A percentile compares a stretch with the other conserved stretches of the same genome.
phyloP scores from a whole-genome alignment of 2,329 filamentous ascomycete genomes.

The Alternaria triticimaculans region DNA sequence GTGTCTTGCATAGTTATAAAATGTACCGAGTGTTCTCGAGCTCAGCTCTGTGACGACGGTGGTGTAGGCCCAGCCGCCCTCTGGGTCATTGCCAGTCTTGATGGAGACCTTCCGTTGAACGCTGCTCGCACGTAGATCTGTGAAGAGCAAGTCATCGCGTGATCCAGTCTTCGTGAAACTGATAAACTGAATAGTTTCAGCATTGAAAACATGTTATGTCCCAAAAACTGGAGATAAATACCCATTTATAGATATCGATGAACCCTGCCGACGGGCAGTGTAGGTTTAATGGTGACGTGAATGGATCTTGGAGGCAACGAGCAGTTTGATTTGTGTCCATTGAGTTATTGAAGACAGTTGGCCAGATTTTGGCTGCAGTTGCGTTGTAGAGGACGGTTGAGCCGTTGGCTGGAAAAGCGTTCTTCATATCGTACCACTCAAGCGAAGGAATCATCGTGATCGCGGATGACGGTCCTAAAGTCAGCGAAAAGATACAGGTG shows the following conservation, averaged over 20 bases:
- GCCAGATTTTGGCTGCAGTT: not conserved
- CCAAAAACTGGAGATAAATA: not conserved
- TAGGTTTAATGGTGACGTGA: not conserved
- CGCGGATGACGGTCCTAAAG: not conserved
- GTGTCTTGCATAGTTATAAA: not conserved
- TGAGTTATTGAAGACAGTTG: not conserved
- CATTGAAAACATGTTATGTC: too few species aligned
- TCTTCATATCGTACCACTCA: not conserved
- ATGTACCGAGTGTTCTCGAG: not conserved
- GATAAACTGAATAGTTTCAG: too few species aligned
- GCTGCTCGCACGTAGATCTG: not conserved
- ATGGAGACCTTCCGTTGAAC: not conserved
- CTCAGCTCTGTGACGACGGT: not conserved
- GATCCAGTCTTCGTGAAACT: not conserved
- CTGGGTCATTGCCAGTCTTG: not conserved
- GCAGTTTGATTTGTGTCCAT: not conserved
- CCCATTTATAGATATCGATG: not conserved
- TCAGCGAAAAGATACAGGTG: not conserved
- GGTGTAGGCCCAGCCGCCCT: not conserved
- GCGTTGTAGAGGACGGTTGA: not conserved
- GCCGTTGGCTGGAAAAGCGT: not conserved
- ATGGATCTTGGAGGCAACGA: not conserved
- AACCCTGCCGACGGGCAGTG: not conserved
- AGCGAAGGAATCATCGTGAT: not conserved
- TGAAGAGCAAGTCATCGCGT: not conserved